Base-by-base conservation (phyloP, 768 basidiomycete species). In the Lentinus tigrinus region DNA sequence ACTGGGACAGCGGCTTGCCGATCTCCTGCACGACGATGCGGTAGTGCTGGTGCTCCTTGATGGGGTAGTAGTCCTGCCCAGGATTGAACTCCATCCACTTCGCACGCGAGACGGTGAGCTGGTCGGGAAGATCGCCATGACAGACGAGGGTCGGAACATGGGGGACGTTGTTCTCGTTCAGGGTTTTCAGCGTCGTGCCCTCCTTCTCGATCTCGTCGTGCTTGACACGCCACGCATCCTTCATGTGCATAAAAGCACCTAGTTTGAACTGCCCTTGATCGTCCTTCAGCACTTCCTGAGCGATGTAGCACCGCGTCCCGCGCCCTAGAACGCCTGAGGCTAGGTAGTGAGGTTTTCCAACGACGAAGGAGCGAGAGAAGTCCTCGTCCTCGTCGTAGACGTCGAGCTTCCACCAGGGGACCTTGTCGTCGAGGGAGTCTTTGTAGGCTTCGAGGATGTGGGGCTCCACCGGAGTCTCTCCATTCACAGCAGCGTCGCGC, bases 21-120 rank as follows among this genome's bases (percentile, higher is more conserved):
- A 63, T 58, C 21, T 63, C 54, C 27, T 57, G n/a, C n/a, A 59
- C 50, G 26, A 59, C 57, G 14, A 63, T 49, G 1, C 62, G 62
- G 39, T 59, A 63, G 27, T 63, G 62, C 16, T 47, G 39, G 56
- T 54, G 50, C 26, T 14, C 17, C 52, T 54, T 54, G 36, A 59
- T 23, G 0, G 47, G 47, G 7, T 37, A 31, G 39, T 34, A 14
- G 28, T 47, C n/a, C n/a, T n/a, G n/a, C n/a, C n/a, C 49, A 6
- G 34, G 19, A 19, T 59, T 28, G 2, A 31, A 16, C 38, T 21
- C 2, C 23, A 10, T 21, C 58, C 58, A 54, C 5, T 49, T 8
- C 14, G 24, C 37, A 17, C 49, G 51, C 4, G 52, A 37, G 10
- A 10, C 5, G 4, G 60, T 54, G 2, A 8, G 1, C 51, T 62